These are phyloP conservation scores for Aspergillus funiculosus DNA, from an alignment of 495 filamentous ascomycete species.

Conservation along the genomic window DNA sequence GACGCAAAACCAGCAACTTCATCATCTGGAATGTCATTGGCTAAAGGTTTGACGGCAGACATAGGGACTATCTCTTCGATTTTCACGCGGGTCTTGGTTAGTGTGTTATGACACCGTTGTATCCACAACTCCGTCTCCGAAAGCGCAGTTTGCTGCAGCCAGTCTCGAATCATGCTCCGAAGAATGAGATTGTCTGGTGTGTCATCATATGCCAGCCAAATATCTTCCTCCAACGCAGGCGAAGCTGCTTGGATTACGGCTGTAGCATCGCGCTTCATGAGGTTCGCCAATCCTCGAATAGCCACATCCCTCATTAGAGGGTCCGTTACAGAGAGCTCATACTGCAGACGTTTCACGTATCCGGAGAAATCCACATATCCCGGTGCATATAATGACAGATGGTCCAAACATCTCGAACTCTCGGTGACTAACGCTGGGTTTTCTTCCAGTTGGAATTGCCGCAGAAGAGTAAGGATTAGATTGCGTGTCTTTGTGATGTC, in stretches of 20 bases:
- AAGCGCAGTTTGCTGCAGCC: conserved; percentile 82
- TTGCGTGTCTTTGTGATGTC: conserved; percentile 88
- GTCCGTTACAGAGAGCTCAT: conserved; percentile 62
- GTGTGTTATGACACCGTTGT: conserved; percentile 74
- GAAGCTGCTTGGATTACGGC: conserved; percentile 69
- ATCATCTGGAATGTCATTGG: conserved; percentile 82
- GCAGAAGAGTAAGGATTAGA: conserved; percentile 79
- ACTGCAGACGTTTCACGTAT: conserved; percentile 79
- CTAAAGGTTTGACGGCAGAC: conserved; percentile 45
- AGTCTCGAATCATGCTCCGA: conserved; percentile 77
- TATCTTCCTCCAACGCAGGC: conserved; percentile 75
- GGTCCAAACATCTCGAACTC: conserved; percentile 78
- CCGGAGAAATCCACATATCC: conserved; percentile 73
- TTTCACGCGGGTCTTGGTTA: conserved; percentile 76
- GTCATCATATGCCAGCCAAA: conserved; percentile 83
- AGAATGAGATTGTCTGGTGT: conserved; percentile 69
- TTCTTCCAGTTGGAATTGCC: conserved; percentile 75
- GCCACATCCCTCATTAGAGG: conserved; percentile 68
- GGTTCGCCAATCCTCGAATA: conserved; percentile 81
- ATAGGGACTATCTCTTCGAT: conserved; percentile 43
- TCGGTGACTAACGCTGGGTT: conserved; percentile 67
- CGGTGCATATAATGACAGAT: conserved; percentile 87
- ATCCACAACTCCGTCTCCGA: conserved; percentile 77
- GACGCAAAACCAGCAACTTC: conserved; percentile 92
- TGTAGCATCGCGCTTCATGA: conserved; percentile 87